Base-by-base conservation (phyloP, 306 rosid species). In the Medicago truncatula region DNA sequence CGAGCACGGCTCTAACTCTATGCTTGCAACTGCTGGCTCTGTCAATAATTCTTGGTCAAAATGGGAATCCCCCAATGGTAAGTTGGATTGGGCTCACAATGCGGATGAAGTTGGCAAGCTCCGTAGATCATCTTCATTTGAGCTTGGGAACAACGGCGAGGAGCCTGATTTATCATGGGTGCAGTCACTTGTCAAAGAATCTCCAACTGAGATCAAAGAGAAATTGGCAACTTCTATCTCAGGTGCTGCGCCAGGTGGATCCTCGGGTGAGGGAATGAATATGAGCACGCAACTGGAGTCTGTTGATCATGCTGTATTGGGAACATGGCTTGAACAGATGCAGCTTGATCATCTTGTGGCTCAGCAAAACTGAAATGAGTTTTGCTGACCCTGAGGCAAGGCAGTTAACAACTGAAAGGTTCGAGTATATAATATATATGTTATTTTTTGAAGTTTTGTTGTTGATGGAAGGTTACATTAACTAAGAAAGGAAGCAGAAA, bases 111-210 rank as follows among this genome's bases (percentile, higher is more conserved):
- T 83, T 17, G 94, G 93, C 40, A 89, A 88, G 84, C 93, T 80
- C 25, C 92, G 93, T 3, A 83, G 97, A 56, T 93, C 98, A 1
- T 89, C 97, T 1, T 91, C 97, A 0, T 93, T 91, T 47, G 98
- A 93, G 91, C 86, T 89, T 6, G 96, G 93, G 54, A 87, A 85
- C 87, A 91, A 89, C 39, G 96, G 93, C 1, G 98, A 93, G 86
- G 98, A 93, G 80, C 97, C 98, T 1, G 97, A 93, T 84, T 81
- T 93, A 20, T 93, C 98, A 7, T 93, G 98, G 98, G 97, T 93
- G 80, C 98, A 93, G 64, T 93, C 97, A 21, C 98, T 93, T 16
- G 98, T 93, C 61, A 91, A 89, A 77, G 97, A 93, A 80, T 88
- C 97, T 83, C 96, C 97, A 39, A 88, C 89, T 8, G 98, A 93